Percentiles rank a stretch among this genome's conserved stretches.
Conservation (phyloP, 495 filamentous ascomycete genomes). For the Neurospora sp. region DNA sequence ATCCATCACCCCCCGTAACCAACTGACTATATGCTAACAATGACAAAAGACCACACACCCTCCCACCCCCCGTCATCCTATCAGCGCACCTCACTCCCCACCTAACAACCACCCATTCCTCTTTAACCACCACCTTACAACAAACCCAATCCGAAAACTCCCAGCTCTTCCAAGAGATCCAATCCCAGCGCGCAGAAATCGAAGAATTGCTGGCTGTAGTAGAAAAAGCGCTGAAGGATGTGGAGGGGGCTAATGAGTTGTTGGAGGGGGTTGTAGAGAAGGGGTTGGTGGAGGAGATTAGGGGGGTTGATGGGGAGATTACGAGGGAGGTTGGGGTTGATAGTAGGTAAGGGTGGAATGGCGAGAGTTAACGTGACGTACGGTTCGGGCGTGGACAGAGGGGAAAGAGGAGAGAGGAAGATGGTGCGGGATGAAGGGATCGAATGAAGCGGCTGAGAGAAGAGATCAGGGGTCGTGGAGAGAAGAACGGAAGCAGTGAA, state of each 20-base stretch:
- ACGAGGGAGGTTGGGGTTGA: conserved; percentile 5
- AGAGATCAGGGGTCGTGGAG: not conserved
- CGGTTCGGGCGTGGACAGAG: not conserved
- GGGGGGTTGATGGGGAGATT: conserved; percentile 38
- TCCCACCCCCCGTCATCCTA: conserved; percentile 57
- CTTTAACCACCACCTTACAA: conserved; percentile 52
- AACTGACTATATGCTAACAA: too few relatives aligned
- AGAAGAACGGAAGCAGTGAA: not conserved
- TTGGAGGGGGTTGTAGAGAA: conserved; percentile 36
- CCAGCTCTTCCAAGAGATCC: conserved; percentile 49
- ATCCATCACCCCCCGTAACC: too few relatives aligned
- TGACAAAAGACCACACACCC: conserved; percentile 51
- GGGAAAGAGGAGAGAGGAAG: not conserved
- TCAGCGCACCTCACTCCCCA: conserved; percentile 62
- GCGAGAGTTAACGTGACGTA: not conserved
- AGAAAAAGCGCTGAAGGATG: conserved; percentile 57
- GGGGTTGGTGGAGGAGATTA: conserved; percentile 33
- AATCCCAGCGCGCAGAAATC: conserved; percentile 63
- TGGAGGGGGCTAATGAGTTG: conserved; percentile 52
- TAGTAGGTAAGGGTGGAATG: not conserved
- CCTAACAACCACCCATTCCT: conserved; percentile 47
- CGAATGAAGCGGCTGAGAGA: not conserved
- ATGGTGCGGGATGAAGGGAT: not conserved
- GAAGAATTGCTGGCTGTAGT: conserved; percentile 53
- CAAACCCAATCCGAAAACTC: conserved; percentile 55